phyloP scores from a whole-genome alignment of 768 basidiomycete genomes.

The Hygrophoropsis aurantiaca region DNA sequence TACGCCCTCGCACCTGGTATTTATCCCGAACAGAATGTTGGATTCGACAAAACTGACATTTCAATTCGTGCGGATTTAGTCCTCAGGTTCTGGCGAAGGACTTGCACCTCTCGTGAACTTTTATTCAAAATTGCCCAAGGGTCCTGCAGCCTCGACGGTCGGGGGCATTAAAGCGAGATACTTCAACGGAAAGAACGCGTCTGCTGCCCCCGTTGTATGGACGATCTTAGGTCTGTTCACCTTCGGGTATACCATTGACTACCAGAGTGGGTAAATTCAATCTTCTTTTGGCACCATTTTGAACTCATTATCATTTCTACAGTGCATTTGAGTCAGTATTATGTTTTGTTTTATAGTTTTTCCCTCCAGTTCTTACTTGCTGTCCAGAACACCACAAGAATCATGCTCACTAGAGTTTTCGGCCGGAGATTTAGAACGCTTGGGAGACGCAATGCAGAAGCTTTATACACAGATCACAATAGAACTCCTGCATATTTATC shows the following conservation, averaged over 20 bases:
- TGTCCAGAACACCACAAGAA: conserved; percentile 85
- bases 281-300: not conserved
- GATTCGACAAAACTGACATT: conserved; percentile 5
- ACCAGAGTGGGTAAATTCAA: conserved; percentile 67
- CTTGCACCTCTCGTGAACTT: conserved; percentile 88
- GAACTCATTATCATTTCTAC: conserved; percentile 10
- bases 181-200: conserved; percentile 87
- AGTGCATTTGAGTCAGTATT: conserved; percentile 83
- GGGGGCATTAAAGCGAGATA: conserved; percentile 77
- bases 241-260: conserved; percentile 86
- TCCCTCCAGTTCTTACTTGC: conserved; percentile 21
- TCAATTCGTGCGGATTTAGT: conserved; percentile 41
- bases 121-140: conserved; percentile 96
- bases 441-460: not conserved
- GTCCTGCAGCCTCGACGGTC: conserved; percentile 59
- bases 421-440: conserved; percentile 1
- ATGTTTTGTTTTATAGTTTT: not conserved
- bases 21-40: conserved; percentile 20
- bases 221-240: conserved; percentile 67
- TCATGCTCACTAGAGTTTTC: conserved; percentile 63
- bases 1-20: conserved; percentile 83
- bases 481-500: not conserved
- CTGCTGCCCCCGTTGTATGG: conserved; percentile 63
- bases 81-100: conserved; percentile 77
- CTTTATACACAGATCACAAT: not conserved